Base-by-base conservation (phyloP, 2,329 filamentous ascomycete genomes). In the Pleoardoris graminearum region DNA sequence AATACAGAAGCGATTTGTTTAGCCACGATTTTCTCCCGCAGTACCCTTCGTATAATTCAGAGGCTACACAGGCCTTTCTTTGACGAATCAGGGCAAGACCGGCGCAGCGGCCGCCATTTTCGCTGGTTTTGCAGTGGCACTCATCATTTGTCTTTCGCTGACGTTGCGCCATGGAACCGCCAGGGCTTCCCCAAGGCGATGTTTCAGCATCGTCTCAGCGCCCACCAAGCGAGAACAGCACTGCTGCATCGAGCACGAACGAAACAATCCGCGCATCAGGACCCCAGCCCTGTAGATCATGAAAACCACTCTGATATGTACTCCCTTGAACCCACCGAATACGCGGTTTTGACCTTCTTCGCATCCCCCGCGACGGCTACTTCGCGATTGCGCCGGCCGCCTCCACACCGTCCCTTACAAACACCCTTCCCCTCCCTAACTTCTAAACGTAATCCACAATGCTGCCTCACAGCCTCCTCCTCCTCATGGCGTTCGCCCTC, bases 401-500 rank as follows among this genome's bases (percentile, higher is more conserved):
- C n/a, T n/a, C n/a, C n/a, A n/a, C n/a, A n/a, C n/a, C n/a, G n/a
- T n/a, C n/a, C n/a, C n/a, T n/a, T n/a, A n/a, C n/a, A n/a, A n/a
- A n/a, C n/a, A n/a, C n/a, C n/a, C n/a, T n/a, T n/a, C n/a, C n/a
- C n/a, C n/a, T n/a, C n/a, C n/a, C n/a, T n/a, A n/a, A n/a, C 30
- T 33, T 33, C n/a, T 33, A 16, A 7, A 27, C 25, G 25, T 27
- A 27, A 27, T 27, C 10, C 10, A 27, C 25, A 10, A 27, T 27
- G 25, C 25, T 27, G 10, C 25, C 25, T n/a, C n/a, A n/a, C 11
- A 14, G 3, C 3, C 14, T 39, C 22, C 21, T 6, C 27, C 10
- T 67, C 36, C 54, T 27, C 50, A 68, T 30, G 42, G 65, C 16
- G 48, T 51, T 68, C 14, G 50, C 60, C 27, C 57, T 67, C 29